Base-by-base conservation (phyloP, 176 grass and related monocot genomes). In the Zoysia japonica region DNA sequence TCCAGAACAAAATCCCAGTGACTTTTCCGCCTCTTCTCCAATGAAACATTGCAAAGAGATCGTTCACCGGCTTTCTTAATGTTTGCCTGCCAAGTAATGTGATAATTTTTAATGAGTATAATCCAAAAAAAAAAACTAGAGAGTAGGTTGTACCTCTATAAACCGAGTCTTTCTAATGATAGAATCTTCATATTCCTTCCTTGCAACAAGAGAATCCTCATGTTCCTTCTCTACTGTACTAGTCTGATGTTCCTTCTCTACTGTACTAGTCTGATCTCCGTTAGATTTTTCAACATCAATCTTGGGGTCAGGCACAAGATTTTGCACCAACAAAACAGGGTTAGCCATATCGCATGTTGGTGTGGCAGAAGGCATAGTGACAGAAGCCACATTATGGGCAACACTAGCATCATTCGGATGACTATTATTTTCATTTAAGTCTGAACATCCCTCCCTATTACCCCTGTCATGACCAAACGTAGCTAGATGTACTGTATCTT, bases 1-100 rank as follows among this genome's bases (percentile, higher is more conserved):
- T 99, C 96, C n/a, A 99, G 73, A 63, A 99, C 88, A 86, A 99
- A 99, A 72, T 99, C 96, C 96, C 92, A 96, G 57, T 96, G 92
- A 81, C 88, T 84, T 87, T 93, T 99, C 16, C 52, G 86, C 70
- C 84, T 93, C 83, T 89, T 96, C 71, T 99, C 96, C 76, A 90
- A 75, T 79, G 63, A 65, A 87, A 87, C 67, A 82, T 90, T 91
- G 68, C 90, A 89, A 47, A 74, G 44, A 78, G 88, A 88, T 62
- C 61, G 67, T 36, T 95, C 90, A 64, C 68, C 72, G 79, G 88
- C 88, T 75, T 69, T 91, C 79, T 83, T 99, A 84, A 90, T 70
- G 36, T 93, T 96, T 64, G 75, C 86, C 96, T 98, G 80, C 68
- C 62, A 87, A 87, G 48, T 37, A 64, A 67, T 78, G 65, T 37